These are phyloP conservation scores for Nitzschia palea DNA, from an alignment of 108 stramenopile species.

Conservation along the genomic window DNA sequence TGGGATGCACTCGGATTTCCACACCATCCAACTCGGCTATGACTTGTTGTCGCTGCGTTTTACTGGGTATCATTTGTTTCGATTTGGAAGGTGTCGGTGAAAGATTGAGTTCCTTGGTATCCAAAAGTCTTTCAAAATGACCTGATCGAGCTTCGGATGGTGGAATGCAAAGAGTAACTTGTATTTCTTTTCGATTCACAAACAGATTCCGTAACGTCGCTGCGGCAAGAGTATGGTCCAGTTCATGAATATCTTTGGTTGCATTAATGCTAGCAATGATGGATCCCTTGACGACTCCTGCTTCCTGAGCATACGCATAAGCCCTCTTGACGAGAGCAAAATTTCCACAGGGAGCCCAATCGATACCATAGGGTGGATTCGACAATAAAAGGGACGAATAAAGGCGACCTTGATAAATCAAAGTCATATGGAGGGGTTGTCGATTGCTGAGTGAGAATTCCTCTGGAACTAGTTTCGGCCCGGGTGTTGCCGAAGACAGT, in stretches of 20 bases:
- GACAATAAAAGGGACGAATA: constrained; percentile 55
- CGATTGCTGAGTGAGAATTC: too few species aligned
- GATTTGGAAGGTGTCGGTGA: not conserved
- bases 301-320: constrained; percentile 23
- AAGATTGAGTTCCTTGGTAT: not conserved
- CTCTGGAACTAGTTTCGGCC: not conserved
- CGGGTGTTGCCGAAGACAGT: not conserved
- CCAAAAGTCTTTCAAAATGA: constrained; percentile 46
- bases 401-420: constrained; percentile 46
- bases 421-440: constrained; percentile 44
- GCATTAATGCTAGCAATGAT: constrained; percentile 51
- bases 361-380: constrained; percentile 60
- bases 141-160: constrained; percentile 61
- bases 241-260: constrained; percentile 10
- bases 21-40: constrained; percentile 41
- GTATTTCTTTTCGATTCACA: not conserved
- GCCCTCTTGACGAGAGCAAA: constrained; percentile 68
- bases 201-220: constrained; percentile 20
- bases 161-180: constrained; percentile 45
- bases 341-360: constrained; percentile 83
- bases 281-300: constrained; percentile 59
- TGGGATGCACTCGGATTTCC: constrained; percentile 55
- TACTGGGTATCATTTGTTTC: constrained; percentile 16
- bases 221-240: constrained; percentile 56
- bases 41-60: constrained; percentile 23